Conservation (phyloP, 345 rosid genomes). For the Angophora floribunda region DNA sequence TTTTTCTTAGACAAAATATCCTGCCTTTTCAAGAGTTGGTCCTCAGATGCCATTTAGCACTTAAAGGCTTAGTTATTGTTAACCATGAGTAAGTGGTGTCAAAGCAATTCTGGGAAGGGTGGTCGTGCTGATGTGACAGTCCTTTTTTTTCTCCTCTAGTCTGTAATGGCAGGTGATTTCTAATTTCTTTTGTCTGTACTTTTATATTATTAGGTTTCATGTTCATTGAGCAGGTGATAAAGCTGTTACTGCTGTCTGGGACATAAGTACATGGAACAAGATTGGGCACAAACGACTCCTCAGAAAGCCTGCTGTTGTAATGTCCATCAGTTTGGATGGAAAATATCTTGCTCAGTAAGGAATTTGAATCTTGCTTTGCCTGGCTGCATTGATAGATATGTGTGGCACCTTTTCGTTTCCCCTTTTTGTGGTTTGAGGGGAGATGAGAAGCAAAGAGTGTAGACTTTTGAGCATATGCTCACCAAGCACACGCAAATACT, state of each 20-base stretch:
- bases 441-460: neutral
- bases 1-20: neutral
- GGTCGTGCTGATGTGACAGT: neutral
- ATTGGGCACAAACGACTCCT: constrained; percentile 86
- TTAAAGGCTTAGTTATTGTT: neutral
- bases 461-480: neutral
- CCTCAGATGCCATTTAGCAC: neutral
- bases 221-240: constrained; percentile 47
- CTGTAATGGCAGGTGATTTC: neutral
- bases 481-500: neutral
- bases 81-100: neutral
- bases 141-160: neutral
- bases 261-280: constrained; percentile 88
- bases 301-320: constrained; percentile 61
- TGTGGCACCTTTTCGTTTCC: neutral
- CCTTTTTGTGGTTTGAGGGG: neutral
- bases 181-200: neutral
- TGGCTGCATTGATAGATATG: neutral
- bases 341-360: constrained; percentile 91
- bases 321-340: constrained; percentile 90
- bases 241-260: constrained; percentile 66
- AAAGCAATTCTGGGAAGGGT: neutral
- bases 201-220: neutral
- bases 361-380: neutral
- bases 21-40: neutral